Conservation (phyloP, 1,139 yeast species). For the Taphrina wiesneri region DNA sequence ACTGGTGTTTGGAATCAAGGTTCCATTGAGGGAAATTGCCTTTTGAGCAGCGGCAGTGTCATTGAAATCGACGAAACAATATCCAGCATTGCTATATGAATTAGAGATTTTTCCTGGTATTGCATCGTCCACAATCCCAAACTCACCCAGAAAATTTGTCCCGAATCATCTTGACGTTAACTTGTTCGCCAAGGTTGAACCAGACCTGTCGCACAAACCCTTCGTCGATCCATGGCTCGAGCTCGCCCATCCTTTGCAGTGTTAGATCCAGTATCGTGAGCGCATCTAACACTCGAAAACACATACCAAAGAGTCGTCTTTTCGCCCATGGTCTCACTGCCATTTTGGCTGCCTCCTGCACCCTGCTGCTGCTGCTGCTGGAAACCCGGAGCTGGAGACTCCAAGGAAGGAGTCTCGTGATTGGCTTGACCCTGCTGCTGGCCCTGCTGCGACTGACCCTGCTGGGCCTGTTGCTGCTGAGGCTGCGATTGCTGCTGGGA, state of each 20-base stretch:
- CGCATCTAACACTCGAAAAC: neutral
- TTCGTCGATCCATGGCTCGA: constrained; percentile 86
- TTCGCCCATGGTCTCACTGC: constrained; percentile 26
- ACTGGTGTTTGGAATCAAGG: constrained; percentile 62
- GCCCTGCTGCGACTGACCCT: constrained; percentile 20
- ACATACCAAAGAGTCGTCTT: constrained; percentile 31
- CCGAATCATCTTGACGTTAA: constrained; percentile 62
- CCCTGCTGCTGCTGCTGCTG: constrained; percentile 26
- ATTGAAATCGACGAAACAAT: constrained; percentile 83
- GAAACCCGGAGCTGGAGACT: constrained; percentile 26
- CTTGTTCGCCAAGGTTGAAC: constrained; percentile 57
- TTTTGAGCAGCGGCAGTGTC: constrained; percentile 65
- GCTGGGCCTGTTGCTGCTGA: constrained; percentile 36
- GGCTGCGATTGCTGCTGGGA: constrained; percentile 36
- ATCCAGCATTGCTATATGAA: constrained; percentile 59
- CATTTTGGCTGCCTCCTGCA: constrained; percentile 29
- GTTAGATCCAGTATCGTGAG: neutral
- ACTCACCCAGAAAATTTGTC: constrained; percentile 50
- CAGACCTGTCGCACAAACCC: constrained; percentile 65
- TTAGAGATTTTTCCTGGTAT: neutral
- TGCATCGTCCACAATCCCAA: neutral
- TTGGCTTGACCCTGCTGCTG: neutral
- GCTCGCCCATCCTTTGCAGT: constrained; percentile 85
- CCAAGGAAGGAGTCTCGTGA: constrained; percentile 9
- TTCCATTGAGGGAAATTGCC: constrained; percentile 69